Evolutionary conservation across 257 asterid genomes (phyloP).

Genomic region (Rubia yunnanensis): DNA sequence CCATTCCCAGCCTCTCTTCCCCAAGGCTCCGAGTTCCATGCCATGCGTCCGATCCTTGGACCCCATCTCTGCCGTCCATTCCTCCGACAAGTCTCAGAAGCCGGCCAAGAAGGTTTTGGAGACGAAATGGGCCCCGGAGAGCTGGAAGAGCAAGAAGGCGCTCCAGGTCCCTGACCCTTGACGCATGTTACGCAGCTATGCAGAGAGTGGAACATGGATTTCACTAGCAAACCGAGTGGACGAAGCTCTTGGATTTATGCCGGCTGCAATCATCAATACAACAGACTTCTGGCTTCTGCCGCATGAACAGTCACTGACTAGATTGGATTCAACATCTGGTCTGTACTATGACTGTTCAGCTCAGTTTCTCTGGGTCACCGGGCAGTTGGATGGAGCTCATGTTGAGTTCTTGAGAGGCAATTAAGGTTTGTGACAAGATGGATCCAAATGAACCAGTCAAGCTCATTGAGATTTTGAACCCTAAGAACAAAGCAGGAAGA

Average conservation of each 20-base stretch:
- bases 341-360: conserved; percentile 73
- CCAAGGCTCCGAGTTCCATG: conserved; percentile 8
- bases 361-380: conserved; percentile 66
- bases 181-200: conserved; percentile 71
- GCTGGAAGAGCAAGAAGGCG: conserved; percentile 49
- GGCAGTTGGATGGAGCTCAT: conserved; percentile 79
- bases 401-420: conserved; percentile 70
- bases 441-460: conserved; percentile 59
- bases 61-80: conserved; percentile 40
- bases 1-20: conserved; percentile 15
- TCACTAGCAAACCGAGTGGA: conserved; percentile 66
- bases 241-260: conserved; percentile 78
- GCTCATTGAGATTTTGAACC: conserved; percentile 70
- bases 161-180: conserved; percentile 52
- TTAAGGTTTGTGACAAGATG: conserved; percentile 86
- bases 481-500: conserved; percentile 65
- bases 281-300: conserved; percentile 75
- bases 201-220: conserved; percentile 88
- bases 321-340: conserved; percentile 72
- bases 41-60: conserved; percentile 21
- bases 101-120: conserved; percentile 2
- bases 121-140: conserved; percentile 30
- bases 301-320: conserved; percentile 67
- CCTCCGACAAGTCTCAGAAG: conserved; percentile 31
- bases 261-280: conserved; percentile 60